A percentile compares a stretch with the other conserved stretches of the same genome.
Conservation (phyloP, 306 rosid species). For the Gastrolobium bilobum region DNA sequence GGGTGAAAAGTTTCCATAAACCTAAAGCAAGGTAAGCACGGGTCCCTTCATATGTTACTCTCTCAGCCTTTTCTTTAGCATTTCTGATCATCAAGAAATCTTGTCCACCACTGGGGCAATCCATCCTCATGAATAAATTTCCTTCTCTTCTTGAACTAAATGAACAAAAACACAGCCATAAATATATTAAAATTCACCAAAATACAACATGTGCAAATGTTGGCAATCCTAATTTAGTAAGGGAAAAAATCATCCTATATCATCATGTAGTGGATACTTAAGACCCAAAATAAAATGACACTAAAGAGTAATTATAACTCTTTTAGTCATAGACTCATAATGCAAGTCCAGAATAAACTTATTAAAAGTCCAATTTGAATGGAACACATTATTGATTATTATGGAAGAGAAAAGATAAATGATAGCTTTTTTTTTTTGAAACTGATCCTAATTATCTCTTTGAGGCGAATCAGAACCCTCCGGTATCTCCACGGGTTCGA, state of each 20-base stretch:
- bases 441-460: too few relatives aligned
- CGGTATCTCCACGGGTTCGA: too few relatives aligned
- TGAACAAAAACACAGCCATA: neutral
- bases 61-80: neutral
- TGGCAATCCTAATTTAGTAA: neutral
- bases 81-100: neutral
- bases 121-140: neutral
- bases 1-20: too few relatives aligned
- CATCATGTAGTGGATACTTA: neutral
- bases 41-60: too few relatives aligned
- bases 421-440: too few relatives aligned
- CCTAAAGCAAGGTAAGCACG: too few relatives aligned
- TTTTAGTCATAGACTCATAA: too few relatives aligned
- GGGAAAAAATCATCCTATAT: neutral
- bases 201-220: neutral
- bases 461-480: too few relatives aligned
- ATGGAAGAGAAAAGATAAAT: neutral
- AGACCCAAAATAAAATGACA: too few relatives aligned
- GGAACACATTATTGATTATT: neutral
- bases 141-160: neutral
- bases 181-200: neutral
- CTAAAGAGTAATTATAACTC: too few relatives aligned
- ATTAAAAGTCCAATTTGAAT: too few relatives aligned
- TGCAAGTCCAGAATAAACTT: too few relatives aligned
- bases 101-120: neutral